Conservation (phyloP, 148 eudicot species). For the Talinum fruticosum region DNA sequence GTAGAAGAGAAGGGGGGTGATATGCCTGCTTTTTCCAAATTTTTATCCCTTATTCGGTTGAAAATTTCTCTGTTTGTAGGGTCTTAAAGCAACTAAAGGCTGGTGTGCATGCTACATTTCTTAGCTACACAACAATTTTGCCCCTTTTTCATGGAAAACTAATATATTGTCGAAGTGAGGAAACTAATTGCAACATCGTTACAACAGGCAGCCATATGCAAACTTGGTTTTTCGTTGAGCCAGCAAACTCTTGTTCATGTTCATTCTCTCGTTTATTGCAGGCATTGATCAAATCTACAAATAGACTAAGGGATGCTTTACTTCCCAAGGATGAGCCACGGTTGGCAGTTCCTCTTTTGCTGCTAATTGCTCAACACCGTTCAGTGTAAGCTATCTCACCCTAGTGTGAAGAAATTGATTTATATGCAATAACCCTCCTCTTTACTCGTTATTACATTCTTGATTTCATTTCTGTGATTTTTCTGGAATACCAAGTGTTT, state of each 20-base stretch:
- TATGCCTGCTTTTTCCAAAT: background rate
- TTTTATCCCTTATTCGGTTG: background rate
- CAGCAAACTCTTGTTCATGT: background rate
- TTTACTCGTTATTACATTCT: background rate
- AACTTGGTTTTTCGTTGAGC: background rate
- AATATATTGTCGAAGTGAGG: background rate
- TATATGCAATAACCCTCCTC: background rate
- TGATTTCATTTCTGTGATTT: background rate
- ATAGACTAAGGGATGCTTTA: slow-evolving; percentile 83
- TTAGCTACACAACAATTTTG: background rate
- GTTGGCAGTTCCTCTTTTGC: slow-evolving; percentile 80
- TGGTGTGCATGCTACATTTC: background rate
- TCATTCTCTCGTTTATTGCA: slow-evolving; percentile 25
- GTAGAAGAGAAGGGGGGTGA: too few species aligned
- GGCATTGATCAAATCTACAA: slow-evolving; percentile 93
- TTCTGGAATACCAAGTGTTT: background rate
- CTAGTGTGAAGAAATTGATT: background rate
- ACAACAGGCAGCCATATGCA: background rate
- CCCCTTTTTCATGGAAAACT: background rate
- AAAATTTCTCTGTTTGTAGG: background rate
- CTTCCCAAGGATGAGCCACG: slow-evolving; percentile 94
- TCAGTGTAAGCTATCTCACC: slow-evolving; percentile 59
- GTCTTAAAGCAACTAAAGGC: background rate
- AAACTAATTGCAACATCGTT: background rate
- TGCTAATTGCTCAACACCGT: slow-evolving; percentile 97